Conservation (phyloP, 2,329 filamentous ascomycete genomes). For the Microascus cirrosus region DNA sequence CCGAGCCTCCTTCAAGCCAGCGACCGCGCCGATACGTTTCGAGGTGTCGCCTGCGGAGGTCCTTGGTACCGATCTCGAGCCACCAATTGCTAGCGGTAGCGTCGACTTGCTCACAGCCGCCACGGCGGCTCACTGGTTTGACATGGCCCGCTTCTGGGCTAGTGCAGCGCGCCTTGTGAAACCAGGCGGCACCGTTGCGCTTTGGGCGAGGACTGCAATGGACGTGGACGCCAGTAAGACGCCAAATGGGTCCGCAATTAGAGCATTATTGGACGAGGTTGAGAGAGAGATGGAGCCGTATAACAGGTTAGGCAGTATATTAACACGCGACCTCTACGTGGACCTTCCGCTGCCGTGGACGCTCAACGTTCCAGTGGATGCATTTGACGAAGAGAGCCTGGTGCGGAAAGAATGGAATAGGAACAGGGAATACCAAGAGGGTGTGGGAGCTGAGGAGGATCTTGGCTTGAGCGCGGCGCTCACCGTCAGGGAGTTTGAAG, state of each 20-base stretch:
- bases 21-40: constrained; percentile 13
- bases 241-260: constrained; percentile 28
- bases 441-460: not conserved
- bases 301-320: constrained; percentile 26
- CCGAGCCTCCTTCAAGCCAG: constrained; percentile 7
- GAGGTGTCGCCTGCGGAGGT: constrained; percentile 31
- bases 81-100: constrained; percentile 16
- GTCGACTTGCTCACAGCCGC: constrained; percentile 37
- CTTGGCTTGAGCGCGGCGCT: not conserved
- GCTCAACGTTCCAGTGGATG: constrained; percentile 15
- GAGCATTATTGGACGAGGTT: constrained; percentile 25
- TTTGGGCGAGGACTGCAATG: constrained; percentile 30
- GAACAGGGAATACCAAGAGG: not conserved
- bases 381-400: constrained; percentile 27
- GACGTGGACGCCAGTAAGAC: constrained; percentile 15
- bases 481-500: constrained; percentile 11
- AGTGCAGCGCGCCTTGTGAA: constrained; percentile 32
- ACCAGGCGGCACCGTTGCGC: constrained; percentile 41
- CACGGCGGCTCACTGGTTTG: constrained; percentile 46
- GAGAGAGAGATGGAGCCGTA: constrained; percentile 24
- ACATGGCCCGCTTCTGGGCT: constrained; percentile 37
- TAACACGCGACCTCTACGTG: constrained; percentile 27
- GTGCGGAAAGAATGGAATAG: constrained; percentile 28
- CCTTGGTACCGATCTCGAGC: constrained; percentile 20
- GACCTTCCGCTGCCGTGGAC: constrained; percentile 39